These are phyloP conservation scores for Akanthomyces lecanii DNA, from an alignment of 2,329 filamentous ascomycete species.

Conservation along the genomic window DNA sequence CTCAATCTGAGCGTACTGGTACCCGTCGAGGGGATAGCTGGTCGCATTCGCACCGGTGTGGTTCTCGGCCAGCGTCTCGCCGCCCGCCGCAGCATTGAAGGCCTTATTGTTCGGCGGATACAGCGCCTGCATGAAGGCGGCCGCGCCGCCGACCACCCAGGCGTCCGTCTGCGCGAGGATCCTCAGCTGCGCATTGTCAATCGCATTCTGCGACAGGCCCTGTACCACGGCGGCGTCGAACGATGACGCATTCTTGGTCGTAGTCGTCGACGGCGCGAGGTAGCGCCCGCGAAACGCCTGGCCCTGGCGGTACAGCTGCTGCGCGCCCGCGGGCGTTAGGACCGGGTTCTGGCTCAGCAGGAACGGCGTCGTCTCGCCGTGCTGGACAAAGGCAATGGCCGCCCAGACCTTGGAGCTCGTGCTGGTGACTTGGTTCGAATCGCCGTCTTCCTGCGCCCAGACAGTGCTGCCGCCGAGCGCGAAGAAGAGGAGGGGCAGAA, in stretches of 20 bases:
- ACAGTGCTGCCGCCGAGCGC: background rate
- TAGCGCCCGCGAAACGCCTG: conserved; percentile 47
- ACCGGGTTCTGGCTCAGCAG: conserved; percentile 25
- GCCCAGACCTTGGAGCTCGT: conserved; percentile 43
- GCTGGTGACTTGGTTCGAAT: background rate
- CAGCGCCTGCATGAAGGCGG: conserved; percentile 77
- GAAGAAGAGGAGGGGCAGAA: background rate
- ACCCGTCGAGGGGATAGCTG: conserved; percentile 67
- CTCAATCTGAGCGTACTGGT: conserved; percentile 71
- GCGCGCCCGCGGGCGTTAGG: conserved; percentile 51
- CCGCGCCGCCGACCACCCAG: conserved; percentile 61
- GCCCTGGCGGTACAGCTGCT: conserved; percentile 49
- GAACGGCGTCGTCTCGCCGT: conserved; percentile 51
- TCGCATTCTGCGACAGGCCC: conserved; percentile 38
- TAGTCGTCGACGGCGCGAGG: conserved; percentile 28
- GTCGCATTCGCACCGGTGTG: conserved; percentile 35
- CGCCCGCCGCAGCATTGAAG: conserved; percentile 28
- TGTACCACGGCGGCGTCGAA: conserved; percentile 36
- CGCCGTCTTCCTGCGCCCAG: background rate
- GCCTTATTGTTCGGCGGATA: conserved; percentile 63
- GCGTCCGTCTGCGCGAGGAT: conserved; percentile 39
- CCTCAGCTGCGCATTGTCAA: conserved; percentile 46
- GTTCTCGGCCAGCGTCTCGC: conserved; percentile 40
- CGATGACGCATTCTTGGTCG: conserved; percentile 24
- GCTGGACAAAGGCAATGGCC: conserved; percentile 43